Evolutionary conservation across 164 flowering plant genomes (phyloP).

Genomic region (Liquidambar formosana): DNA sequence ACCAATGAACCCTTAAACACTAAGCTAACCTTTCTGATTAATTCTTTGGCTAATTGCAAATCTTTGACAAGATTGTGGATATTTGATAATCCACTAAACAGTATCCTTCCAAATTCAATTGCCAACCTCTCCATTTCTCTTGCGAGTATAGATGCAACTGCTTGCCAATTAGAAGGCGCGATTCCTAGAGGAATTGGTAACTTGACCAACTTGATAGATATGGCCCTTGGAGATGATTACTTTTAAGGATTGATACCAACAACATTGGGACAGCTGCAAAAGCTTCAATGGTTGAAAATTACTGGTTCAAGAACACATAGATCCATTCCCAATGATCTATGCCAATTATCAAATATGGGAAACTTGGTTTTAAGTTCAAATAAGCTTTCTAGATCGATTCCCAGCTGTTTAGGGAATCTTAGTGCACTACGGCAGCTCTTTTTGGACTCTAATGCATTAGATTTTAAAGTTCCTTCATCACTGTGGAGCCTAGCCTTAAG

Average conservation of each 20-base stretch:
- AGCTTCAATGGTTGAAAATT: neutral
- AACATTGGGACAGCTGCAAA: neutral
- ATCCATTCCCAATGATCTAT: too few relatives aligned
- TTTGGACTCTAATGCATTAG: neutral
- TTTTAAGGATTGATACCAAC: neutral
- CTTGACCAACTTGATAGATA: neutral
- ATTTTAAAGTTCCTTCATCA: neutral
- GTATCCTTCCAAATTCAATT: slow-evolving; percentile 1
- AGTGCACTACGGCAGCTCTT: neutral
- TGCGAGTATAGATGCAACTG: neutral
- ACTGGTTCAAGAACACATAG: neutral
- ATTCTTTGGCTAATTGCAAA: slow-evolving; percentile 3
- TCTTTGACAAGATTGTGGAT: neutral
- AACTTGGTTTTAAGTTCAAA: too few relatives aligned
- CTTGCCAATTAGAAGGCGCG: neutral
- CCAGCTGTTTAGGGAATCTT: neutral
- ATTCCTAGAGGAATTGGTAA: neutral
- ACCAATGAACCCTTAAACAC: neutral
- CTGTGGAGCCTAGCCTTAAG: neutral
- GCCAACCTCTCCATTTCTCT: slow-evolving; percentile 3
- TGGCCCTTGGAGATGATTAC: neutral
- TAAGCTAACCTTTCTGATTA: neutral
- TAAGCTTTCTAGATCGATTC: too few relatives aligned
- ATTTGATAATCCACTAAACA: neutral
- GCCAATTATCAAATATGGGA: too few relatives aligned